A percentile compares a stretch with the other conserved stretches of the same genome.
Evolutionary conservation across 2,329 filamentous ascomycete species (phyloP).

Genomic region (Cylindrodendrum hubeiense): DNA sequence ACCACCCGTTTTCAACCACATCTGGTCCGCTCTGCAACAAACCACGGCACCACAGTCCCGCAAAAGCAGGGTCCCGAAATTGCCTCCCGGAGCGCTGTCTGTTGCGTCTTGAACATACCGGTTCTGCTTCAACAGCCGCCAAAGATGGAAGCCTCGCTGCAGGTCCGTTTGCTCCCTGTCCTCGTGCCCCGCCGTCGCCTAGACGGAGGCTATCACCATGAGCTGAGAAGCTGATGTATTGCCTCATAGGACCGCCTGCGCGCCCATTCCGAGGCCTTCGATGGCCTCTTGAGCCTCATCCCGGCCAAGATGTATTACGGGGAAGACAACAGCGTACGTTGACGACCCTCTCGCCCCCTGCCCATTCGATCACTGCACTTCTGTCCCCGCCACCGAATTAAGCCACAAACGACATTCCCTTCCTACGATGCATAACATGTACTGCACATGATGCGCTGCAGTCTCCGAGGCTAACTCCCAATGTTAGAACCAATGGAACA

Average conservation of each 20-base stretch:
- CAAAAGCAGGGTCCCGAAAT: not conserved
- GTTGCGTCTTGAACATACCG: not conserved
- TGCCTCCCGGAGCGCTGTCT: not conserved
- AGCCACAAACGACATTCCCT: not conserved
- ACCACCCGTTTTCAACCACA: constrained; percentile 22
- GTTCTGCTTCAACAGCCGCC: not conserved
- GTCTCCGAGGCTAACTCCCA: constrained; percentile 36
- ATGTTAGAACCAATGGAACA: constrained; percentile 87
- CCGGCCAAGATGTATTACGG: constrained; percentile 93
- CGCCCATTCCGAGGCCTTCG: constrained; percentile 79
- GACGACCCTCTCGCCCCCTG: constrained; percentile 17
- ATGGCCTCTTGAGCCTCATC: constrained; percentile 88
- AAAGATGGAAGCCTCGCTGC: constrained; percentile 60
- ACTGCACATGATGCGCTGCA: not conserved
- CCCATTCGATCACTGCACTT: constrained; percentile 4
- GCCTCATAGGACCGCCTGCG: constrained; percentile 65
- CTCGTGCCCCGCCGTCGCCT: constrained; percentile 44
- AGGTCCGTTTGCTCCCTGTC: constrained; percentile 54
- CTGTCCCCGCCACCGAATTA: constrained; percentile 16
- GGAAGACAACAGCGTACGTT: constrained; percentile 83
- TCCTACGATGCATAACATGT: not conserved
- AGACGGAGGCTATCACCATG: constrained; percentile 12
- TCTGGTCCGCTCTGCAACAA: constrained; percentile 4
- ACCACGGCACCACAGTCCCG: not conserved
- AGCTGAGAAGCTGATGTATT: constrained; percentile 37